Evolutionary conservation across 2,329 filamentous ascomycete genomes (phyloP).

Genomic region (Lasiodiplodia citricola): DNA sequence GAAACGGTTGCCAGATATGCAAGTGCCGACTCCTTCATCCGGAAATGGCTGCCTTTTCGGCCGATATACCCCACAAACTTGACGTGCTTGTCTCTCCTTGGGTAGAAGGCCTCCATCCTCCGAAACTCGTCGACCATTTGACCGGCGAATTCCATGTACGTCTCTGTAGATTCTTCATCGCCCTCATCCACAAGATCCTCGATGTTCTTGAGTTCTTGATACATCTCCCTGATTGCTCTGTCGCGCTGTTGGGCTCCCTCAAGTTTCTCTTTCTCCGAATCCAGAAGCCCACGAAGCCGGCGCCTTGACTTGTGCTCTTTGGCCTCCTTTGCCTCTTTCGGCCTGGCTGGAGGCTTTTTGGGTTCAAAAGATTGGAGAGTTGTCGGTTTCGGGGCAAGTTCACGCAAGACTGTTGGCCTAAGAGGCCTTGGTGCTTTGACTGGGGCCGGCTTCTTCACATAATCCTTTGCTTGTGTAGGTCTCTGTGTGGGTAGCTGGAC

Average conservation of each 20-base stretch:
- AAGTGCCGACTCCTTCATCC: conserved; percentile 22
- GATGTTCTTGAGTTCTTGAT: conserved; percentile 53
- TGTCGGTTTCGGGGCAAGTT: conserved; percentile 18
- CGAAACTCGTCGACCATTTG: conserved; percentile 66
- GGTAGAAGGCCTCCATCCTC: conserved; percentile 65
- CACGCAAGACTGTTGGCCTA: conserved; percentile 1
- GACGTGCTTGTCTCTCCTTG: conserved; percentile 54
- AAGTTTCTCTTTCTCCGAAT: conserved; percentile 18
- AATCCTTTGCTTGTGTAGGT: conserved; percentile 1
- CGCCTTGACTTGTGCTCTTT: conserved; percentile 16
- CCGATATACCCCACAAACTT: conserved; percentile 43
- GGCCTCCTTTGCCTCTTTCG: conserved; percentile 6
- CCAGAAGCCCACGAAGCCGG: conserved; percentile 23
- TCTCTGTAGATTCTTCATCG: conserved; percentile 55
- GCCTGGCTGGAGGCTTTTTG: not conserved
- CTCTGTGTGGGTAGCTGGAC: conserved; percentile 19
- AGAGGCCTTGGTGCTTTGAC: not conserved
- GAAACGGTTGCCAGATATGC: conserved; percentile 25
- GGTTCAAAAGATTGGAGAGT: conserved; percentile 22
- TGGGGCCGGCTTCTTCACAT: not conserved
- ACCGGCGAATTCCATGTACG: conserved; percentile 65
- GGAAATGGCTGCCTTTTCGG: conserved; percentile 32
- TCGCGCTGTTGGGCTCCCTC: conserved; percentile 39
- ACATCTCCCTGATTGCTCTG: conserved; percentile 46
- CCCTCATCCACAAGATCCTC: conserved; percentile 52